A percentile compares a stretch with the other conserved stretches of the same genome.
Evolutionary conservation across 1,284 basidiomycete species (phyloP).

Genomic region (Fomitiporia mediterranea): DNA sequence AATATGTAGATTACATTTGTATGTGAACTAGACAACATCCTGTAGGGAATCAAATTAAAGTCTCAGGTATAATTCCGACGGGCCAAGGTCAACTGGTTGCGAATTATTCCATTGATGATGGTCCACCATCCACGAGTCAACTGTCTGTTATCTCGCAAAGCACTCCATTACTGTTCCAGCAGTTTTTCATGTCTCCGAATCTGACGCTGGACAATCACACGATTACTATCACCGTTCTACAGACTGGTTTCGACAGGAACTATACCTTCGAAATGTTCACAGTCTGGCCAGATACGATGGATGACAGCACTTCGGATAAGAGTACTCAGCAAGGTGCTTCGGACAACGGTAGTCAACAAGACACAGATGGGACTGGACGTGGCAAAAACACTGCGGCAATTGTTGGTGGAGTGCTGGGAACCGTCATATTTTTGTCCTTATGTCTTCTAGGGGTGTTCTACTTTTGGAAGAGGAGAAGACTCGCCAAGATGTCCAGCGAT

Average conservation of each 20-base stretch:
- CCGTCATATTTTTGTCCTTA: background rate
- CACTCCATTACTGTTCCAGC: background rate
- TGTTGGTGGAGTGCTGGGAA: slow-evolving; percentile 2
- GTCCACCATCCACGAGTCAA: background rate
- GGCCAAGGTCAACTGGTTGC: slow-evolving; percentile 7
- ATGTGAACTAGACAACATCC: no score
- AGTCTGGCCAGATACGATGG: background rate
- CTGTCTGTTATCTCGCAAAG: background rate
- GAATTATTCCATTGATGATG: slow-evolving; percentile 12
- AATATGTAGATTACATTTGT: background rate
- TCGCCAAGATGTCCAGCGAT: background rate
- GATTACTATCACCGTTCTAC: background rate
- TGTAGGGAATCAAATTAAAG: no score
- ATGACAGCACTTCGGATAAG: background rate
- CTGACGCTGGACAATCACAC: background rate
- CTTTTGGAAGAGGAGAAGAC: background rate
- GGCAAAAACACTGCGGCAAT: background rate
- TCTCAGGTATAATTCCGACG: background rate
- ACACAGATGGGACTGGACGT: background rate
- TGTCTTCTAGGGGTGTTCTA: background rate
- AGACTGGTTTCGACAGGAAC: slow-evolving; percentile 1
- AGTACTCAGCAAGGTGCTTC: background rate
- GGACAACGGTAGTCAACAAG: background rate
- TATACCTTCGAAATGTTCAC: background rate
- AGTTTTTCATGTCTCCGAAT: slow-evolving; percentile 2